Percentiles rank a stretch among this genome's conserved stretches.
Conservation (phyloP, 805 yeast species). For the Maudiozyma turicensis region DNA sequence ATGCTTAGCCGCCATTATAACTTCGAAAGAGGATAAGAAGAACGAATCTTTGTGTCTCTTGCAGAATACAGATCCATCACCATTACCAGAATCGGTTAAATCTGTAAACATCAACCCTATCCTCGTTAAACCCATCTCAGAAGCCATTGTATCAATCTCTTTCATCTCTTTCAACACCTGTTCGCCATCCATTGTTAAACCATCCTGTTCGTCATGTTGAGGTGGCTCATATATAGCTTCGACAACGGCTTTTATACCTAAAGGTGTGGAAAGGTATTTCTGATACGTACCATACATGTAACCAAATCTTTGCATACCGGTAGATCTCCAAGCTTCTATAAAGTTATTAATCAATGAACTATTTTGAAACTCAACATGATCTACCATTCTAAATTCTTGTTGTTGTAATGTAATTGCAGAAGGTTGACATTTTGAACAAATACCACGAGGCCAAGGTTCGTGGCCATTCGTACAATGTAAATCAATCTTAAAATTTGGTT, state of each 20-base stretch:
- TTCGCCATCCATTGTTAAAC: constrained; percentile 52
- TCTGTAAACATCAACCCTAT: constrained; percentile 89
- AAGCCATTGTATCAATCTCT: constrained; percentile 45
- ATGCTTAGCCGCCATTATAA: constrained; percentile 69
- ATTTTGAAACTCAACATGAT: constrained; percentile 85
- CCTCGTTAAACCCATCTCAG: constrained; percentile 49
- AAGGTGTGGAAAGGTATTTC: constrained; percentile 61
- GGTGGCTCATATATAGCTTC: constrained; percentile 92
- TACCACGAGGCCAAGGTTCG: constrained; percentile 88
- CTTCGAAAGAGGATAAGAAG: constrained; percentile 82
- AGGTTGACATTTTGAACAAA: constrained; percentile 95
- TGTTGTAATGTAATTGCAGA: constrained; percentile 86
- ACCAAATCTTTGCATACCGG: constrained; percentile 84
- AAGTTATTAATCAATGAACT: constrained; percentile 68
- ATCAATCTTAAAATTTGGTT: constrained; percentile 58
- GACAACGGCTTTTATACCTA: constrained; percentile 89
- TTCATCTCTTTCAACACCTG: constrained; percentile 33
- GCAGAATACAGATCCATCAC: constrained; percentile 83
- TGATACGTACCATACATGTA: constrained; percentile 75
- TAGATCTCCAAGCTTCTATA: constrained; percentile 83
- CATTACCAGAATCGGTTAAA: constrained; percentile 73
- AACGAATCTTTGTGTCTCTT: constrained; percentile 89
- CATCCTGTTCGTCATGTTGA: constrained; percentile 80
- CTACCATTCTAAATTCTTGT: constrained; percentile 91
- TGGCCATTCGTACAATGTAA: constrained; percentile 67